Evolutionary conservation across 139 green algal genomes (phyloP), one percentile per base, ranked within the genome.

Genomic region (Tetraselmis chui): DNA sequence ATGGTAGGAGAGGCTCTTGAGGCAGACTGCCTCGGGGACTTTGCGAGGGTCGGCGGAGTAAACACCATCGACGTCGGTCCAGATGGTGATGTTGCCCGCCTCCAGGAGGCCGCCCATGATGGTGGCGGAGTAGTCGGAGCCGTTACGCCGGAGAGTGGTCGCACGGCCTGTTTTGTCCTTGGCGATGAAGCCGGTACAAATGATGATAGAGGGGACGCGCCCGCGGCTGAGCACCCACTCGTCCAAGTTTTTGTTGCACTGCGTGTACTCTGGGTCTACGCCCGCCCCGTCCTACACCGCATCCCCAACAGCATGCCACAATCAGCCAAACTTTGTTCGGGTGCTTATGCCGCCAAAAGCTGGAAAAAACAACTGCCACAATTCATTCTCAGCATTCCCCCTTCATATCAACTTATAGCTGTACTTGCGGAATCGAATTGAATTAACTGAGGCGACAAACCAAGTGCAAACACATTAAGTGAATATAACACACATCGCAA

Each of bases 51-150:
- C 96, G 0, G 96, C 96, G 2, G 85, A 94, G 86, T 95, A 99
- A 29, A 99, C 96, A 26, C 96, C 96, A 74, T 98, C 90, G 31
- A 99, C 96, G 82, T 99, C 96, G 0, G 96, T 98, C 96, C 96
- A 99, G 85, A 99, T 99, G 78, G 94, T 98, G 91, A 98, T 97
- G 81, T 91, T 83, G 32, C 83, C 83, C 31, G 85, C 81, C 30
- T 85, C 79, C 81, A 98, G 90, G 28, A 99, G 89, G 0, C 94
- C 89, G 11, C 95, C 96, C 75, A 99, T 85, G 84, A 98, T 98
- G 82, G 96, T 98, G 75, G 95, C 96, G 2, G 85, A 94, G 89
- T 98, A 98, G 89, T 99, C 96, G 32, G 77, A 91, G 83, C 96
- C 96, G 84, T 99, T 98, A 81, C 95, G 87, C 82, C 90, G 91